phyloP scores from a whole-genome alignment of 108 stramenopile genomes.

The Pseudonitzschia delicatissima region DNA sequence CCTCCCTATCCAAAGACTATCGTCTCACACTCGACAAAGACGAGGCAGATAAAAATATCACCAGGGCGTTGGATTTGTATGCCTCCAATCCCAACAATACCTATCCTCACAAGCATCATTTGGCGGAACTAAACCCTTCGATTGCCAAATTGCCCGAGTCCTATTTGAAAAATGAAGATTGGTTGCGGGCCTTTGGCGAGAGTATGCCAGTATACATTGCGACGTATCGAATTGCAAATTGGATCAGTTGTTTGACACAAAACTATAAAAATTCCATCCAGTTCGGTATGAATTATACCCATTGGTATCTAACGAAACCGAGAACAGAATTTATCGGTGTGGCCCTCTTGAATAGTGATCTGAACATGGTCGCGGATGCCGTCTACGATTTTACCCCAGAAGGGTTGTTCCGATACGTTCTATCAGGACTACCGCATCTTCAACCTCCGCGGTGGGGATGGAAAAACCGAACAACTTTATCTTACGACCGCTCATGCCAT shows the following conservation, averaged over 20 bases:
- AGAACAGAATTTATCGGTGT: not conserved
- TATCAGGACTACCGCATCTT: not conserved
- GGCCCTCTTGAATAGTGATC: not conserved
- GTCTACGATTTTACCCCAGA: not conserved
- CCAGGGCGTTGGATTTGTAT: not conserved
- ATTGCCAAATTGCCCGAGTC: not conserved
- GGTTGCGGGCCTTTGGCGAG: no score
- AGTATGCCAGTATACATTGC: not conserved
- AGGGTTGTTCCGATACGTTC: not conserved
- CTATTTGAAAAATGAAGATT: not conserved
- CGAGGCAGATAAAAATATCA: not conserved
- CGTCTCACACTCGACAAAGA: not conserved
- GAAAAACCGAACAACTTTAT: not conserved
- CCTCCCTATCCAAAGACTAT: not conserved
- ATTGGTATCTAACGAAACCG: not conserved
- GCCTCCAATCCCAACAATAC: not conserved
- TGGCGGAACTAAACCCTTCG: not conserved
- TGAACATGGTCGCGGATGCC: not conserved
- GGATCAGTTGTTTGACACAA: not conserved
- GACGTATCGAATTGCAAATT: not conserved
- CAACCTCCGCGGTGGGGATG: not conserved
- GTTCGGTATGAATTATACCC: no score
- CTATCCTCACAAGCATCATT: not conserved
- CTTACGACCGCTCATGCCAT: not conserved
- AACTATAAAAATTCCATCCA: not conserved